phyloP scores from a whole-genome alignment of 768 basidiomycete genomes.

The Pleurotus ostreatus region DNA sequence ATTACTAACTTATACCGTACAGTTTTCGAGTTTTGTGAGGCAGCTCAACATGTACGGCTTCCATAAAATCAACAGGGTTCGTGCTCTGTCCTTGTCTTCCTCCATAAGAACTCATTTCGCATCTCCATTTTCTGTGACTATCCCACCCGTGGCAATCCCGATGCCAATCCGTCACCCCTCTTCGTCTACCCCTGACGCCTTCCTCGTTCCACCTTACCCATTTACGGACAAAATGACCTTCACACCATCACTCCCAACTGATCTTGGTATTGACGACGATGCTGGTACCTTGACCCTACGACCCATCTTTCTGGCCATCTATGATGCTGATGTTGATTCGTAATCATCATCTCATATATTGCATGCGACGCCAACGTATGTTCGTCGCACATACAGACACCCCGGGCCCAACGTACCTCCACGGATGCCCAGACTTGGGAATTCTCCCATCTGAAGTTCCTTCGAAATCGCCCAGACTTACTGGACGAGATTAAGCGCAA shows the following conservation, averaged over 20 bases:
- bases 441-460: conserved; percentile 84
- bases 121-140: no score
- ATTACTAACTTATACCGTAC: background rate
- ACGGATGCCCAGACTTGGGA: conserved; percentile 84
- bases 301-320: background rate
- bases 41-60: conserved; percentile 98
- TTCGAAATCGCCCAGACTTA: conserved; percentile 75
- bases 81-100: conserved; percentile 18
- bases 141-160: background rate
- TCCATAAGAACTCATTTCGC: no score
- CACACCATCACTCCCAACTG: background rate
- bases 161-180: no score
- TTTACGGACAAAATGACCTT: background rate
- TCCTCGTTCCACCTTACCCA: no score
- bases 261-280: background rate
- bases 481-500: conserved; percentile 86
- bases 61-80: conserved; percentile 86
- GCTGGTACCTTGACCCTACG: background rate
- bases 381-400: conserved; percentile 43
- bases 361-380: background rate
- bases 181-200: no score
- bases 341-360: background rate
- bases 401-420: conserved; percentile 78
- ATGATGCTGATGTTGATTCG: background rate
- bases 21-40: conserved; percentile 93